Evolutionary conservation across 2,329 filamentous ascomycete genomes (phyloP).

Genomic region (Ascomycota sp.): DNA sequence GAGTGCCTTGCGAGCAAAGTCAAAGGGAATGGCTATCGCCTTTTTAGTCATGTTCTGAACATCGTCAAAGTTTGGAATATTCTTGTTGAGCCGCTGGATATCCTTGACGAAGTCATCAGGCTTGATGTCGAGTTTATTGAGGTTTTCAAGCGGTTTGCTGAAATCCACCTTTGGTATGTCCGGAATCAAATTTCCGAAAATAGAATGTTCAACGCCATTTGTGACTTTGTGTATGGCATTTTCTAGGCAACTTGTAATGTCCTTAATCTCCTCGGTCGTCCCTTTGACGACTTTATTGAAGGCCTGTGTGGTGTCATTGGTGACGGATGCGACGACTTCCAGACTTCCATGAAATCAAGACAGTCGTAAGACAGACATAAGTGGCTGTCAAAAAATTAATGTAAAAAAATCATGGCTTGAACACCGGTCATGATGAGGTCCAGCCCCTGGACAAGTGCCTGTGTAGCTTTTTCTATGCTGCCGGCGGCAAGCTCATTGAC

Average conservation of each 20-base stretch:
- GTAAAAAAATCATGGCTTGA: conserved; percentile 71
- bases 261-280: conserved; percentile 39
- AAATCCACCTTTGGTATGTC: conserved; percentile 39
- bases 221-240: conserved; percentile 29
- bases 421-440: conserved; percentile 63
- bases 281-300: conserved; percentile 29
- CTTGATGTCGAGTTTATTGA: conserved; percentile 49
- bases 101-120: conserved; percentile 46
- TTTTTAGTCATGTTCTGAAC: conserved; percentile 65
- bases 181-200: conserved; percentile 28
- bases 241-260: conserved; percentile 27
- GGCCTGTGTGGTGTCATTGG: conserved; percentile 29
- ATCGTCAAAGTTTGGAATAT: conserved; percentile 65
- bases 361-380: conserved; percentile 73
- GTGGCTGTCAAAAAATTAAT: conserved; percentile 83
- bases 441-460: conserved; percentile 61
- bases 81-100: conserved; percentile 51
- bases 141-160: conserved; percentile 37
- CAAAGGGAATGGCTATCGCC: conserved; percentile 60
- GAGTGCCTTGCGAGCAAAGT: conserved; percentile 54
- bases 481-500: conserved; percentile 71
- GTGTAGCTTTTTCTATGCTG: conserved; percentile 62
- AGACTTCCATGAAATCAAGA: conserved; percentile 61
- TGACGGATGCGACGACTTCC: conserved; percentile 37
- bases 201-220: conserved; percentile 18